Percentiles rank a stretch among this genome's conserved stretches.
Conservation (phyloP, 768 basidiomycete species). For the Leucocoprinus leucothites region DNA sequence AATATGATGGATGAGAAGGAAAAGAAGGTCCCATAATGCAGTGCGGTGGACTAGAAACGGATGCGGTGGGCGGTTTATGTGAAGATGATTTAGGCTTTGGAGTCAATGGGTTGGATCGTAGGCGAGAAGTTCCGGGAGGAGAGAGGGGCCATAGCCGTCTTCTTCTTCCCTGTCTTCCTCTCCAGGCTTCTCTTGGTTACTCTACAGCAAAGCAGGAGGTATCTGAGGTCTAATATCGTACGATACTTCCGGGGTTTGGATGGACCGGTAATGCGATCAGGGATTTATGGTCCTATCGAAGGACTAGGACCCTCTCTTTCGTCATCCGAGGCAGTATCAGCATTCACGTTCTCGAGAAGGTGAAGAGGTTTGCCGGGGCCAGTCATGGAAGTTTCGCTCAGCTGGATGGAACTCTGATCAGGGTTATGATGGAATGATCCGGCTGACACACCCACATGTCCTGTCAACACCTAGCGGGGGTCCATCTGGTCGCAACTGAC, state of each 20-base stretch:
- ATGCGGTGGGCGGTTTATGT: neutral
- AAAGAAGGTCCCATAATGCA: conserved; percentile 52
- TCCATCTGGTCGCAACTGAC: no score
- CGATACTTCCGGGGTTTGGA: neutral
- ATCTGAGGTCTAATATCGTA: conserved; percentile 1
- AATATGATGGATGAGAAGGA: conserved; percentile 31
- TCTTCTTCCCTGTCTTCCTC: conserved; percentile 2
- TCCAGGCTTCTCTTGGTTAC: no score
- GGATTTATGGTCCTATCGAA: conserved; percentile 12
- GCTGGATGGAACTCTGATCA: no score
- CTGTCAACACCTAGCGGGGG: no score
- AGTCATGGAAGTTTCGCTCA: conserved; percentile 4
- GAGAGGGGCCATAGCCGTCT: conserved; percentile 1
- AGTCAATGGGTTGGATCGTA: neutral
- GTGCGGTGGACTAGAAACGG: conserved; percentile 18
- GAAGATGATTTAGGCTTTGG: neutral
- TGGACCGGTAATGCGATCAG: neutral
- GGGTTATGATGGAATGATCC: no score
- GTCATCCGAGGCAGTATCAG: neutral
- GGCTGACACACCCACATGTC: no score
- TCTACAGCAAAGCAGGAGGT: neutral
- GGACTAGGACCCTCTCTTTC: neutral
- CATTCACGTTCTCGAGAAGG: conserved; percentile 4
- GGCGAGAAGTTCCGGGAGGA: conserved; percentile 4
- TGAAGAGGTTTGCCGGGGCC: conserved; percentile 16